A percentile compares a stretch with the other conserved stretches of the same genome.
Evolutionary conservation across 2,329 filamentous ascomycete species (phyloP).

Genomic region (Fonsecaea erecta): DNA sequence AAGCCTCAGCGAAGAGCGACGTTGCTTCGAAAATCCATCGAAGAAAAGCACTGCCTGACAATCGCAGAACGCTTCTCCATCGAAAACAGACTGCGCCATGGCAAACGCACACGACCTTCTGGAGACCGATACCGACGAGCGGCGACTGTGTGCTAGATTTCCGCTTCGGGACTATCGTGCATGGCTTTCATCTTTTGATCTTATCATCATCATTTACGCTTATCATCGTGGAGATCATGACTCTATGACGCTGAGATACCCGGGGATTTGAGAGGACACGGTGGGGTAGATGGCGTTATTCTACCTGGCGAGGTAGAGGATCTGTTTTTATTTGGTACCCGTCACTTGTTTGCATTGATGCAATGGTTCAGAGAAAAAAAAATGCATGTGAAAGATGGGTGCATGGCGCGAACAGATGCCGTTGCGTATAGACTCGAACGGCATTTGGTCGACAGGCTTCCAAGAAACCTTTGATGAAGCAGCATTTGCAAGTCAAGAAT

Average conservation of each 20-base stretch:
- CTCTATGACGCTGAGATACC: conserved; percentile 12
- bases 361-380: neutral
- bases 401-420: neutral
- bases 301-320: neutral
- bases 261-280: neutral
- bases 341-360: neutral
- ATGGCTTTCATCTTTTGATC: neutral
- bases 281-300: neutral
- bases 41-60: neutral
- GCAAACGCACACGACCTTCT: neutral
- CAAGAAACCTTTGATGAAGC: too few relatives aligned
- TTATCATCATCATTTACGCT: conserved; percentile 1
- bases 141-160: conserved; percentile 17
- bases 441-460: neutral
- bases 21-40: neutral
- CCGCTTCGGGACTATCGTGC: neutral
- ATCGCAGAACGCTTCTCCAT: conserved; percentile 5
- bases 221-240: neutral
- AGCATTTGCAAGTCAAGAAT: neutral
- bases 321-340: neutral
- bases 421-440: neutral
- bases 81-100: conserved; percentile 17
- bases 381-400: neutral
- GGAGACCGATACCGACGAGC: conserved; percentile 17
- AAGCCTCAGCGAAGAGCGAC: neutral